Base-by-base conservation (phyloP, 2,329 filamentous ascomycete genomes). In the Trichoderma polysporum region DNA sequence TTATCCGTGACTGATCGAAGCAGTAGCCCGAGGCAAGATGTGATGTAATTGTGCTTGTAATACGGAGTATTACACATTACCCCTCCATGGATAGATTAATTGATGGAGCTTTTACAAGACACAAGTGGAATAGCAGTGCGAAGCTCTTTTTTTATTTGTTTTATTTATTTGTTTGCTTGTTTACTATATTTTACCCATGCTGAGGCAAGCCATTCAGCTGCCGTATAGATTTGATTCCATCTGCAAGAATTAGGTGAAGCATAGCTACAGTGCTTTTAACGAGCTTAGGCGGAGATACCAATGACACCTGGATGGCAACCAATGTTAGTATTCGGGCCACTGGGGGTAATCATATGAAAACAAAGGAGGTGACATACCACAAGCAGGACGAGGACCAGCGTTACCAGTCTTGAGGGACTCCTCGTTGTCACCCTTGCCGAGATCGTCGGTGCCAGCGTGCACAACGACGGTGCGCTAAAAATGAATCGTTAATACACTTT, bases 371-470 rank as follows among this genome's bases (percentile, higher is more conserved):
- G n/a, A 81, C 87, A 79, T 87, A 92, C 95, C 95, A 84, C 95
- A 99, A 79, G 95, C 95, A 79, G 95, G 95, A 78, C 95, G 92
- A 74, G 84, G 81, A 76, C 95, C 95, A 78, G 95, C 95, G 80
- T 98, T 99, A 74, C 95, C 95, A 72, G 95, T 99, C 90, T 96
- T 97, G 86, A 96, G 93, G 77, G 93, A 97, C 86, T 98, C 93
- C 83, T 94, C 92, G 84, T 92, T 90, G 74, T 84, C 92, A 76
- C 93, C 93, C 86, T 91, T 92, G 82, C 95, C 95, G 72, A 99
- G 92, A 79, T 99, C 95, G 79, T 99, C 95, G 73, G 94, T 98
- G 79, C 95, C 95, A 74, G 85, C 90, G 85, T 99, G 95, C 76
- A 96, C 88, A 76, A 99, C 95, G 70, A 99, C 87, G 73, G 95